phyloP scores from a whole-genome alignment of 805 yeast genomes.

The Vanderwaltozyma verrucispora region DNA sequence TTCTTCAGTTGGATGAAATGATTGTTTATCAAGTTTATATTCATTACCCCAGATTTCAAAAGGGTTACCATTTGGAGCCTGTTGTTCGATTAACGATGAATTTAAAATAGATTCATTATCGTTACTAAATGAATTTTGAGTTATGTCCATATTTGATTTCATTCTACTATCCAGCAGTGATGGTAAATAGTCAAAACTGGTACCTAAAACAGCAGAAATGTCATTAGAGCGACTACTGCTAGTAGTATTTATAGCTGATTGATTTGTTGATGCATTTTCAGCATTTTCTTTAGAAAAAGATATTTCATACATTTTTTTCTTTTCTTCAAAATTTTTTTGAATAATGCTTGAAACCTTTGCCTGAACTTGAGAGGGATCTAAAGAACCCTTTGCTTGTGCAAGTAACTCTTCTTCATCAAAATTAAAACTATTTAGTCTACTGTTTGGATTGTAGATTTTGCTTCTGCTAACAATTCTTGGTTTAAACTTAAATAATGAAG shows the following conservation, averaged over 20 bases:
- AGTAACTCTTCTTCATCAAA: neutral
- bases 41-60: slow-evolving; percentile 1
- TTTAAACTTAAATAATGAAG: slow-evolving; percentile 16
- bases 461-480: slow-evolving; percentile 14
- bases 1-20: neutral
- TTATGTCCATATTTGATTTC: neutral
- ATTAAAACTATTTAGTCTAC: slow-evolving; percentile 1
- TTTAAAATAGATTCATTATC: neutral
- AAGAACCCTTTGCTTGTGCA: neutral
- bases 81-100: neutral
- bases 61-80: neutral
- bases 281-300: neutral
- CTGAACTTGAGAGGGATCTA: slow-evolving; percentile 20
- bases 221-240: no score
- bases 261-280: no score
- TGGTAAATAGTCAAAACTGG: slow-evolving; percentile 2
- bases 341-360: slow-evolving; percentile 13
- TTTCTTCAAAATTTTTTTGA: slow-evolving; percentile 8
- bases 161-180: neutral
- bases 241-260: no score
- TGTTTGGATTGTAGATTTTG: slow-evolving; percentile 5
- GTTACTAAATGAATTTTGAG: neutral
- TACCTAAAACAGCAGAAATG: neutral
- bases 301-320: neutral
- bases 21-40: neutral